Conservation (phyloP, 1,139 yeast species). For the Schizosaccharomyces versatilis region DNA sequence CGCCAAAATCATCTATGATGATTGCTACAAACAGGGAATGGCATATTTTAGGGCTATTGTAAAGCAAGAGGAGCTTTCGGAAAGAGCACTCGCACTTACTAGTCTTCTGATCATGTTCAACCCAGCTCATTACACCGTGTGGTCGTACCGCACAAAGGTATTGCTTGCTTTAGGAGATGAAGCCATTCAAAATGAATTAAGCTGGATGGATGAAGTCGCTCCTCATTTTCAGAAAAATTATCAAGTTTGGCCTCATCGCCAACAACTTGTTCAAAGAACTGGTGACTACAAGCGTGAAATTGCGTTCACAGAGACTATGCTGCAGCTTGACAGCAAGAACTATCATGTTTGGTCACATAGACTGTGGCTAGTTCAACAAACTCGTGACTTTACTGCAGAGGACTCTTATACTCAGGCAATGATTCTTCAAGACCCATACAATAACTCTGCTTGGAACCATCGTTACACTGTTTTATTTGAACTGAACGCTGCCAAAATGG, state of each 20-base stretch:
- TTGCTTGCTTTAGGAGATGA: conserved; percentile 17
- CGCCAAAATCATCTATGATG: conserved; percentile 58
- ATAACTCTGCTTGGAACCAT: conserved; percentile 89
- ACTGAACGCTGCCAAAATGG: conserved; percentile 16
- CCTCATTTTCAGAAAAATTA: conserved; percentile 67
- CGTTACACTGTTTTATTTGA: conserved; percentile 30
- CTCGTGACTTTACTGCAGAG: not conserved
- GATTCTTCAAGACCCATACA: conserved; percentile 45
- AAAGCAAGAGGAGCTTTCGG: conserved; percentile 38
- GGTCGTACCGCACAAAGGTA: conserved; percentile 54
- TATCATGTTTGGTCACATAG: conserved; percentile 89
- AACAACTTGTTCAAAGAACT: conserved; percentile 15
- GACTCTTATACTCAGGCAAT: conserved; percentile 26
- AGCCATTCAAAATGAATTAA: conserved; percentile 28
- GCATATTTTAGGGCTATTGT: conserved; percentile 43
- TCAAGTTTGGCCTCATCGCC: conserved; percentile 89
- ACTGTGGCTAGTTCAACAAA: conserved; percentile 18
- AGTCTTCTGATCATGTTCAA: conserved; percentile 38
- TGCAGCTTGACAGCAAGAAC: conserved; percentile 63
- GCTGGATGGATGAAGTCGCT: conserved; percentile 63
- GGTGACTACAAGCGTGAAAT: conserved; percentile 10
- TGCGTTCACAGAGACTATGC: conserved; percentile 13
- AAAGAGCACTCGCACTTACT: conserved; percentile 49
- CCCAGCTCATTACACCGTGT: conserved; percentile 81
- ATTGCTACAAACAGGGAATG: conserved; percentile 41